These are phyloP conservation scores for Fraxinus sp. DNA, from an alignment of 305 asterid species.

Conservation along the genomic window DNA sequence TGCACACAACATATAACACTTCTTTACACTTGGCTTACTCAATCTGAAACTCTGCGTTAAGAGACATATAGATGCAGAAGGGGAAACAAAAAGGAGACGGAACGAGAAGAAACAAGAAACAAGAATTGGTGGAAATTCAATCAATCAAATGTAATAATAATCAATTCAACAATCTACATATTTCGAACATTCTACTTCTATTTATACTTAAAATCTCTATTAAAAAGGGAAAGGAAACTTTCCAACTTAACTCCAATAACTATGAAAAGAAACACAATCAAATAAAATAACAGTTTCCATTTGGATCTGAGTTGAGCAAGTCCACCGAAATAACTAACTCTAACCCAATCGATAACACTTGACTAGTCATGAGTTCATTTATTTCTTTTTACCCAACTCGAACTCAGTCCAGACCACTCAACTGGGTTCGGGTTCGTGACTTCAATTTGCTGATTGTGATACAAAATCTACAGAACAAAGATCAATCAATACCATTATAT, in stretches of 20 bases:
- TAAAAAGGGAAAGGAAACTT: background rate
- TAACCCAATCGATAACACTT: background rate
- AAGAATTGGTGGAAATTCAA: too few relatives aligned
- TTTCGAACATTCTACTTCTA: background rate
- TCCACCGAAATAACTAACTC: background rate
- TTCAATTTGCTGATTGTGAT: background rate
- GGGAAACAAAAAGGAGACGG: background rate
- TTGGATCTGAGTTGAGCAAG: background rate
- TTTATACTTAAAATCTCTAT: background rate
- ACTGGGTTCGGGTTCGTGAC: background rate
- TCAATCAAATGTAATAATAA: too few relatives aligned
- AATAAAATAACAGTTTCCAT: background rate
- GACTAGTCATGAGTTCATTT: background rate
- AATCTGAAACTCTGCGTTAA: conserved; percentile 23
- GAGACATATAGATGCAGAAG: background rate
- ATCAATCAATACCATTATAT: background rate
- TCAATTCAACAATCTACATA: background rate
- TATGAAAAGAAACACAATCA: background rate
- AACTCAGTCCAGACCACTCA: background rate
- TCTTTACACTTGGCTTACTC: conserved; percentile 29
- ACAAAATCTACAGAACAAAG: background rate
- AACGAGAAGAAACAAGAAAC: too few relatives aligned
- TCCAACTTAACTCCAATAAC: background rate
- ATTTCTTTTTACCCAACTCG: background rate
- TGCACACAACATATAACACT: conserved; percentile 31